Percentiles rank a stretch among this genome's conserved stretches.
These are phyloP conservation scores for Rhizophagus prolifer DNA, from an alignment of 192 early-diverging fungal genomes.

Conservation along the genomic window DNA sequence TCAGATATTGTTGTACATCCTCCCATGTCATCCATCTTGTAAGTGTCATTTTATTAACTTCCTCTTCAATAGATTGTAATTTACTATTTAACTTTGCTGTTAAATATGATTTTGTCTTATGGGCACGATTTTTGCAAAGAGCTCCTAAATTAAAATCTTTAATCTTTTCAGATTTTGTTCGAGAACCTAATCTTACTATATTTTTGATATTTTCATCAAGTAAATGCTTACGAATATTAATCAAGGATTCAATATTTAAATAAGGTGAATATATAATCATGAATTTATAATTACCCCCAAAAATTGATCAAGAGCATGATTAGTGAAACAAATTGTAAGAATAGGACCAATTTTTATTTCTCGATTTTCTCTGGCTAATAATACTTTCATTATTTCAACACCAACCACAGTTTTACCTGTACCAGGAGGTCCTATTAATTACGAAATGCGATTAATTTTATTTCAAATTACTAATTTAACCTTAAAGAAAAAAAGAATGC, in stretches of 20 bases:
- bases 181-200: constrained; percentile 50
- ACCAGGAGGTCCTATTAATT: constrained; percentile 45
- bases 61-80: constrained; percentile 16
- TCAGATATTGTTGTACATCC: constrained; percentile 13
- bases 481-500: no score
- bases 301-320: constrained; percentile 42
- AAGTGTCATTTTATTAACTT: constrained; percentile 14
- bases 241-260: no score
- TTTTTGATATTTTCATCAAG: neutral
- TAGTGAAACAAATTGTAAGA: constrained; percentile 54
- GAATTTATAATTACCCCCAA: constrained; percentile 31
- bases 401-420: constrained; percentile 58
- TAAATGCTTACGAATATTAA: neutral
- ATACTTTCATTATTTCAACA: constrained; percentile 46
- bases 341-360: constrained; percentile 41
- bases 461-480: no score
- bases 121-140: neutral
- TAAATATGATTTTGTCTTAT: no score
- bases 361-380: constrained; percentile 33
- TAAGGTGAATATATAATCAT: no score
- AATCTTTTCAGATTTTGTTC: constrained; percentile 36
- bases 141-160: constrained; percentile 23
- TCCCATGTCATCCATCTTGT: constrained; percentile 22
- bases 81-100: no score
- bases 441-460: no score